Evolutionary conservation across 2,329 filamentous ascomycete species (phyloP).

Genomic region (Nigrograna mackinnonii): DNA sequence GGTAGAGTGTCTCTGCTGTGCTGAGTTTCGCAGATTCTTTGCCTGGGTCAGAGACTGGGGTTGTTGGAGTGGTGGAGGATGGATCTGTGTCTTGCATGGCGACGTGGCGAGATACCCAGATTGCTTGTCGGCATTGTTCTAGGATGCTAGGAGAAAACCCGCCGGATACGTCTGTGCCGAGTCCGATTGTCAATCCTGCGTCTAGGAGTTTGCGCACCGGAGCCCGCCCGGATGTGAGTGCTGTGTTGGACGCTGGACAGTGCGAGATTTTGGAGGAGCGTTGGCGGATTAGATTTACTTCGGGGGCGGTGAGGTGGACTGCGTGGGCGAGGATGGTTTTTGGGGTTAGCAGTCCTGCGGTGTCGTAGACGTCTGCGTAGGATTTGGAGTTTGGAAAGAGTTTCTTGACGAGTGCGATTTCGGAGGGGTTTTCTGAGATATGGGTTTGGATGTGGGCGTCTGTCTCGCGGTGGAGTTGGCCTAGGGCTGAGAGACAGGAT

Average conservation of each 20-base stretch:
- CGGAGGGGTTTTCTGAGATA: slow-evolving; percentile 78
- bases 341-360: slow-evolving; percentile 66
- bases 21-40: slow-evolving; percentile 73
- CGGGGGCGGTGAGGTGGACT: slow-evolving; percentile 71
- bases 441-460: slow-evolving; percentile 82
- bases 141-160: slow-evolving; percentile 83
- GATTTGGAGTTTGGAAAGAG: slow-evolving; percentile 67
- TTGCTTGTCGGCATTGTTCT: slow-evolving; percentile 80
- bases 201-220: slow-evolving; percentile 75
- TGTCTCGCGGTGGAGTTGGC: slow-evolving; percentile 64
- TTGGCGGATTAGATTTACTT: slow-evolving; percentile 65
- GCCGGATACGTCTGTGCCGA: slow-evolving; percentile 90
- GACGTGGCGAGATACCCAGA: slow-evolving; percentile 74
- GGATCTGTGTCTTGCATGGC: slow-evolving; percentile 56
- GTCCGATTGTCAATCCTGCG: slow-evolving; percentile 74
- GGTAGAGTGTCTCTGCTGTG: slow-evolving; percentile 84
- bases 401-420: slow-evolving; percentile 70
- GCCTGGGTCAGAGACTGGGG: no score
- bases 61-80: no score
- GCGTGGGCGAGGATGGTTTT: slow-evolving; percentile 85
- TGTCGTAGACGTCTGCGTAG: slow-evolving; percentile 83
- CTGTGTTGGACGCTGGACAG: slow-evolving; percentile 85
- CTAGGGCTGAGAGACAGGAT: slow-evolving; percentile 65
- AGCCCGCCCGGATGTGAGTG: slow-evolving; percentile 78
- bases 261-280: slow-evolving; percentile 73